Base-by-base conservation (phyloP, 176 grass and related monocot species). In the Oryza coarctata region DNA sequence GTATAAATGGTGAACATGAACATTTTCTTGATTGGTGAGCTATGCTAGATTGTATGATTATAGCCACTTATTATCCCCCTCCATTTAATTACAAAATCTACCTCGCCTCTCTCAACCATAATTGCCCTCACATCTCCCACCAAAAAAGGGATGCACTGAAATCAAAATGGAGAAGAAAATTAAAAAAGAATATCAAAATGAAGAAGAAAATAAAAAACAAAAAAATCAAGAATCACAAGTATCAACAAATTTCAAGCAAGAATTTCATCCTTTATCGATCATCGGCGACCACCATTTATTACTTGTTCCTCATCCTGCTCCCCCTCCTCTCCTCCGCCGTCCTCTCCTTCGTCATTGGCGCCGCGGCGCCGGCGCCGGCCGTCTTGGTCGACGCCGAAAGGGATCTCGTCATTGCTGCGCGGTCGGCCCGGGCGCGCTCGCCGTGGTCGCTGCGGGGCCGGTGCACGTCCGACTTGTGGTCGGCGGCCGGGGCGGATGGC, bases 31-130 rank as follows among this genome's bases (percentile, higher is more conserved):
- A 76, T 36, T 40, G 41, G 17, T 33, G 57, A 83, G 66, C 73
- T 65, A 83, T 57, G 74, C 74, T 83, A 78, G 25, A 45, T 35
- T 65, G 33, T 67, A 58, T 41, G n/a, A 88, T 40, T 73, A 30
- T 76, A 70, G n/a, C 73, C 30, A 77, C 55, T 77, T 88, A 84
- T 79, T 78, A 84, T 79, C 38, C 28, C 17, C 47, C 32, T 41
- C 76, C 70, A 70, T 70, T 89, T 85, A 85, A 75, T 89, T 89
- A 89, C 70, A 89, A 40, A 89, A 81, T 76, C 77, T 89, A 65
- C 40, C 30, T 9, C 68, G 78, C 20, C 50, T 7, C 20, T 55
- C 63, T 84, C 3, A 63, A 80, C 39, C 39, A 45, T 30, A 47
- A 84, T 68, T 68, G 63, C 45, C 58, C 66, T 78, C 43, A 63